Evolutionary conservation across 495 filamentous ascomycete species (phyloP).

Genomic region (Eremomyces bilateralis): DNA sequence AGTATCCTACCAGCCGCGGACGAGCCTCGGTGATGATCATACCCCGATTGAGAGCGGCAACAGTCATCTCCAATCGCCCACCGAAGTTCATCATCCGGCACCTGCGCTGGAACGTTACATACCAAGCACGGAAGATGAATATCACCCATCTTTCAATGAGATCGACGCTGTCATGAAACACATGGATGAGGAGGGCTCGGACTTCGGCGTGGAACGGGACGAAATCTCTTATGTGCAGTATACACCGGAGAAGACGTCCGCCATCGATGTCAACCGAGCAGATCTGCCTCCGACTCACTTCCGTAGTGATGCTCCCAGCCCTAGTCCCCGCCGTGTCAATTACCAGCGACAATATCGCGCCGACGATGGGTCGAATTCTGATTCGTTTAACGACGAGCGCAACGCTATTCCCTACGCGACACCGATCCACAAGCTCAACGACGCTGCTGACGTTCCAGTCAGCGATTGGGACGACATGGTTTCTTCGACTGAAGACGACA

Average conservation of each 20-base stretch:
- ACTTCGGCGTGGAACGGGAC: constrained; percentile 43
- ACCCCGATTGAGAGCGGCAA: too few species aligned
- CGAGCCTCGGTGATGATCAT: too few species aligned
- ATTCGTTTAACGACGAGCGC: constrained; percentile 25
- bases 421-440: constrained; percentile 38
- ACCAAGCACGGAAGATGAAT: too few species aligned
- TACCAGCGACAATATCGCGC: background rate
- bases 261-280: constrained; percentile 9
- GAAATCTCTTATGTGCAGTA: constrained; percentile 16
- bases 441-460: constrained; percentile 37
- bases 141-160: constrained; percentile 45
- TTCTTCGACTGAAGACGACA: constrained; percentile 60
- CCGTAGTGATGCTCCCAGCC: constrained; percentile 50
- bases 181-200: constrained; percentile 46
- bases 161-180: constrained; percentile 75
- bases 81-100: too few species aligned
- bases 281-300: constrained; percentile 11
- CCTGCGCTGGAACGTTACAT: too few species aligned
- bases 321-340: constrained; percentile 35
- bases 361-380: background rate
- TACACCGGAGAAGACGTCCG: constrained; percentile 6
- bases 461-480: constrained; percentile 87
- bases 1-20: too few species aligned
- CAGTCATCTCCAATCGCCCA: too few species aligned
- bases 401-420: constrained; percentile 25